Base-by-base conservation (phyloP, 2,329 filamentous ascomycete species). In the Colletotrichum liriopes region DNA sequence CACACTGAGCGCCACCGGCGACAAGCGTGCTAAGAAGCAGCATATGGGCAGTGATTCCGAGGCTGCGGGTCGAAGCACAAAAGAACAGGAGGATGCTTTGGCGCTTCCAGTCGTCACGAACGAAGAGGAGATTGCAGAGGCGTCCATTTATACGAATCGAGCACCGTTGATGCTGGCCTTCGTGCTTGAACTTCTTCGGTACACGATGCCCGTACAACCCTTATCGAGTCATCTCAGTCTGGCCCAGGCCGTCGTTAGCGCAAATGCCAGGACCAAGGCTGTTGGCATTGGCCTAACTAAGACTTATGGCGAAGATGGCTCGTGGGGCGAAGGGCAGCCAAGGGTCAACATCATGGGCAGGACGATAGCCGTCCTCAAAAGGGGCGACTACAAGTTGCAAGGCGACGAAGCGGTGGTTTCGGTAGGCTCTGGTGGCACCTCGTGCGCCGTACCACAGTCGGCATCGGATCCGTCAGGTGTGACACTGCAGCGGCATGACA, bases 141-240 rank as follows among this genome's bases (percentile, higher is more conserved):
- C 89, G 1, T 83, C 85, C 0, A 76, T 97, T 1, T 84, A 91
- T 73, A 96, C 94, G 0, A 97, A 97, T 77, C 87, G 95, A 49
- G 94, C 95, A 2, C 94, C 95, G 1, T 83, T 97, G 1, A 91
- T 97, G 1, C 86, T 97, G 6, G 94, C 94, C 0, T 97, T 97
- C 81, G 91, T 93, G 0, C 89, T 94, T 18, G 89, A 91, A 72
- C 79, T 96, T 60, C 80, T 97, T 58, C 92, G 93, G 56, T 91
- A 93, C 78, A 97, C 94, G 0, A 96, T 95, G 92, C 93, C 94
- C 0, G 92, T 93, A 75, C 95, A 98, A 79, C 94, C 94, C 3
- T 86, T 92, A 3, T 96, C 93, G n/a, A 96, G 94, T 79, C 87
- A 94, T 58, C 84, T 97, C 26, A 97, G 94, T 78, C 84, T 98